Conservation (phyloP, 352 stramenopile genomes). For the Globisporangium spinosum region DNA sequence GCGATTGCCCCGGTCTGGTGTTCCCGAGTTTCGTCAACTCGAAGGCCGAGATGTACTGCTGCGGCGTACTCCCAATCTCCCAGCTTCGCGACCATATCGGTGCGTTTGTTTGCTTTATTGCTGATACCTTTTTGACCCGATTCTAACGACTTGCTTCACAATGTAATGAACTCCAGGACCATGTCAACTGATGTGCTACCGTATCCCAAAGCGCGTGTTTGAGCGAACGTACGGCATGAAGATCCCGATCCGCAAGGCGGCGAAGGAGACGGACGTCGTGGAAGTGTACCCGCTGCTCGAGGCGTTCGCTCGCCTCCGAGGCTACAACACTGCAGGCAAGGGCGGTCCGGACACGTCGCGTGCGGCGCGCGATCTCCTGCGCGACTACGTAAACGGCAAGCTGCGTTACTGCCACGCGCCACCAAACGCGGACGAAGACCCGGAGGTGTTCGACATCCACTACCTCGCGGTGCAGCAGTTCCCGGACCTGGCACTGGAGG, state of each 20-base stretch:
- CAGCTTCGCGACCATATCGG: slow-evolving; percentile 96
- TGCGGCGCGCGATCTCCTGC: slow-evolving; percentile 94
- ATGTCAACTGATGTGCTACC: slow-evolving; percentile 92
- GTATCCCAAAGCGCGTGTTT: slow-evolving; percentile 94
- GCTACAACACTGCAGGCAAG: slow-evolving; percentile 93
- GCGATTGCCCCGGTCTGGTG: slow-evolving; percentile 99
- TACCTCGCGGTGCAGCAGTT: slow-evolving; percentile 54
- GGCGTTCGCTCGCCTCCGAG: slow-evolving; percentile 80
- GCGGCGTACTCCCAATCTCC: slow-evolving; percentile 97
- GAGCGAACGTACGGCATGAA: slow-evolving; percentile 97
- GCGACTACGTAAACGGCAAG: slow-evolving; percentile 97
- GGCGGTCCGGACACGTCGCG: slow-evolving; percentile 94
- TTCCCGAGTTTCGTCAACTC: slow-evolving; percentile 99
- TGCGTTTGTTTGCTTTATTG: neutral
- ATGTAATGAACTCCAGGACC: slow-evolving; percentile 31
- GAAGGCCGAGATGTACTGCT: slow-evolving; percentile 98
- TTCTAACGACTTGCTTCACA: neutral
- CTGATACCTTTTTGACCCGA: neutral
- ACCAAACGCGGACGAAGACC: slow-evolving; percentile 49
- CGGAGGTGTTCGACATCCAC: slow-evolving; percentile 74
- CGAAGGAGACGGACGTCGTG: slow-evolving; percentile 71
- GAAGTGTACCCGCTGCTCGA: slow-evolving; percentile 78
- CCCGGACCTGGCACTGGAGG: slow-evolving; percentile 33
- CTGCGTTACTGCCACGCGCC: slow-evolving; percentile 97
- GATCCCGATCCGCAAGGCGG: slow-evolving; percentile 64